Percentiles rank a stretch among this genome's conserved stretches.
Conservation (phyloP, 495 filamentous ascomycete genomes). For the Neurospora sp. region DNA sequence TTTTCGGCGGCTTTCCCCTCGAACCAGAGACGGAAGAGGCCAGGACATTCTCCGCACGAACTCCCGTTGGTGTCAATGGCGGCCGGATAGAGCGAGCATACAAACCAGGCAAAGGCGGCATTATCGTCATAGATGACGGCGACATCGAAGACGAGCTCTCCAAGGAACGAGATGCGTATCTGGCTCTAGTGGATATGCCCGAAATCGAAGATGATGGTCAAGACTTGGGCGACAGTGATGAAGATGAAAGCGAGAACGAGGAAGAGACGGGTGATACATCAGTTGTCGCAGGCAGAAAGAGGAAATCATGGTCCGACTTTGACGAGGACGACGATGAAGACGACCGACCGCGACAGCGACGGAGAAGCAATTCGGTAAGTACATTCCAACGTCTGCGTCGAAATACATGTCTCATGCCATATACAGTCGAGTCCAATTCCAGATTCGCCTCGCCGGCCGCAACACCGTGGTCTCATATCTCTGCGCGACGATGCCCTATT, state of each 20-base stretch:
- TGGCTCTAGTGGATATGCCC: conserved; percentile 77
- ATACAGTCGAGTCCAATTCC: conserved; percentile 49
- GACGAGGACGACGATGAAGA: conserved; percentile 64
- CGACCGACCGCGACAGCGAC: conserved; percentile 62
- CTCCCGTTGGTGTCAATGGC: conserved; percentile 40
- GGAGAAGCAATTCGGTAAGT: conserved; percentile 79
- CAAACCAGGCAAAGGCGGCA: conserved; percentile 66
- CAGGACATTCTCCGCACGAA: conserved; percentile 36
- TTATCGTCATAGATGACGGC: conserved; percentile 90
- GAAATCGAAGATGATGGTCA: conserved; percentile 69
- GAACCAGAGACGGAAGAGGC: conserved; percentile 39
- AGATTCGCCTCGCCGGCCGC: conserved; percentile 40
- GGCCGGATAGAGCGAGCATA: conserved; percentile 65
- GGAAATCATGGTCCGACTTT: conserved; percentile 74
- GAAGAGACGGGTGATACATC: conserved; percentile 15
- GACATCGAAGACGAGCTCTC: conserved; percentile 85
- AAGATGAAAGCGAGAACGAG: conserved; percentile 21
- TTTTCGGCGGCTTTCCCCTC: conserved; percentile 64
- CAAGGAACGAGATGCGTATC: conserved; percentile 69
- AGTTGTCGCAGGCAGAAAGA: conserved; percentile 47
- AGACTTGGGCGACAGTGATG: conserved; percentile 40
- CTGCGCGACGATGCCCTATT: conserved; percentile 32
- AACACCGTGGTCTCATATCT: conserved; percentile 39
- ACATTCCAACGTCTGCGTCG: neutral
- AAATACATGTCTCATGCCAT: conserved; percentile 12